Evolutionary conservation across 108 stramenopile genomes (phyloP).

Genomic region (Seminavis robusta): DNA sequence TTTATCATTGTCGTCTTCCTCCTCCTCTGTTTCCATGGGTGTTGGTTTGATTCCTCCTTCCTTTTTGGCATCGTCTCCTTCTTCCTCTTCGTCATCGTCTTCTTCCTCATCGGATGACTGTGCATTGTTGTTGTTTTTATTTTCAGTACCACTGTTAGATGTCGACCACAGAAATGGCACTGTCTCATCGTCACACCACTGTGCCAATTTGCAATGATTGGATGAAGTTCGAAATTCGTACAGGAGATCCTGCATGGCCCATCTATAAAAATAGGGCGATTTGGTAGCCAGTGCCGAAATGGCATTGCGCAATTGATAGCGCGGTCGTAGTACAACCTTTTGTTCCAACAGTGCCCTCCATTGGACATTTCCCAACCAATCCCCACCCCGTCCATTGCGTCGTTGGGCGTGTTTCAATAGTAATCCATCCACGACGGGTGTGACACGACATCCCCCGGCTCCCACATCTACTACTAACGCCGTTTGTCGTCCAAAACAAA

Average conservation of each 20-base stretch:
- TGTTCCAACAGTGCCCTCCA: slow-evolving; percentile 59
- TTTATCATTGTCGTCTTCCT: no score
- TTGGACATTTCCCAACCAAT: slow-evolving; percentile 64
- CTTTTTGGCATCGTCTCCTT: slow-evolving; percentile 1
- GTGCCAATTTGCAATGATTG: slow-evolving; percentile 11
- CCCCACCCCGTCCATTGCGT: slow-evolving; percentile 70
- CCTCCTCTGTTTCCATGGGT: not conserved
- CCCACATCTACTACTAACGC: slow-evolving; percentile 76
- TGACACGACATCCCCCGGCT: slow-evolving; percentile 63
- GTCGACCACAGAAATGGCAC: slow-evolving; percentile 9
- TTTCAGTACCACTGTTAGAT: not conserved
- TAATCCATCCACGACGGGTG: slow-evolving; percentile 82
- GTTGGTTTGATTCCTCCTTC: slow-evolving; percentile 9
- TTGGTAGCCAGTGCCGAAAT: slow-evolving; percentile 1
- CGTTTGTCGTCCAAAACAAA: slow-evolving; percentile 76
- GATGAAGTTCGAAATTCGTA: slow-evolving; percentile 74
- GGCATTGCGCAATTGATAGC: slow-evolving; percentile 41
- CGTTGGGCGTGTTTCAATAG: slow-evolving; percentile 58
- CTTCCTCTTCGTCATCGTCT: slow-evolving; percentile 16
- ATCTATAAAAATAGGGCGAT: slow-evolving; percentile 45
- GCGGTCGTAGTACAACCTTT: slow-evolving; percentile 30
- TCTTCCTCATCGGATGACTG: slow-evolving; percentile 13
- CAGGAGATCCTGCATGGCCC: slow-evolving; percentile 77
- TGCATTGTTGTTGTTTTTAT: not conserved
- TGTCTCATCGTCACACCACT: slow-evolving; percentile 10